Base-by-base conservation (phyloP, 2,329 filamentous ascomycete genomes). In the Pyrenophora graminea region DNA sequence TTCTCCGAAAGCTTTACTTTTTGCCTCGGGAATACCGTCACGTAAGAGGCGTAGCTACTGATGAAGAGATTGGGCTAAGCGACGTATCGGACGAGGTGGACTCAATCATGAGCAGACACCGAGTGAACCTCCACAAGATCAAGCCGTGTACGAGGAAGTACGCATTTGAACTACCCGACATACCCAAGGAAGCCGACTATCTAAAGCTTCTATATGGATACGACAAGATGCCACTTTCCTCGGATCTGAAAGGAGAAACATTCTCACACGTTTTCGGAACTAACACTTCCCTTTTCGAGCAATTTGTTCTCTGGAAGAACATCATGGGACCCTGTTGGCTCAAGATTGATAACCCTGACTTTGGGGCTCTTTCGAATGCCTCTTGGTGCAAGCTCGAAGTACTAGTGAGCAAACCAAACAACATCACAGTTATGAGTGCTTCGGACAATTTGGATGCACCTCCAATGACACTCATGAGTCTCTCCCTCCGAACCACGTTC, bases 251-350 rank as follows among this genome's bases (percentile, higher is more conserved):
- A 34, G 94, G 94, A 23, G 86, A 96, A 71, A 97, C 94, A 0
- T 99, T 93, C 69, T 97, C 93, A 1, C 90, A 90, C 59, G 87
- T 96, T 19, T 99, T 99, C 62, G 94, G 95, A 23, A 88, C 89
- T 49, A 96, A 94, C 72, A 99, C 94, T 0, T 86, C 90, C 1
- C 80, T 99, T 0, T 99, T 99, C 64, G 94, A 99, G 74, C 94
- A 99, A 64, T 99, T 99, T 69, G 94, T 99, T 17, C 81, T 99
- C 4, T 97, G 92, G 89, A 97, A 97, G 77, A 96, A 96, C 69
- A 90, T 99, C 63, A 99, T 97, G 93, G 94, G 94, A 1, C 94
- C 94, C 25, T 97, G 94, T 72, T 99, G 94, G 94, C 82, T 99
- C 39, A 92, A 88, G 69, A 94, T 99, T 48, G 83, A 91, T 59